A percentile compares a stretch with the other conserved stretches of the same genome.
These are phyloP conservation scores for Trifolium repens DNA, from an alignment of 306 rosid genomes.

Conservation along the genomic window DNA sequence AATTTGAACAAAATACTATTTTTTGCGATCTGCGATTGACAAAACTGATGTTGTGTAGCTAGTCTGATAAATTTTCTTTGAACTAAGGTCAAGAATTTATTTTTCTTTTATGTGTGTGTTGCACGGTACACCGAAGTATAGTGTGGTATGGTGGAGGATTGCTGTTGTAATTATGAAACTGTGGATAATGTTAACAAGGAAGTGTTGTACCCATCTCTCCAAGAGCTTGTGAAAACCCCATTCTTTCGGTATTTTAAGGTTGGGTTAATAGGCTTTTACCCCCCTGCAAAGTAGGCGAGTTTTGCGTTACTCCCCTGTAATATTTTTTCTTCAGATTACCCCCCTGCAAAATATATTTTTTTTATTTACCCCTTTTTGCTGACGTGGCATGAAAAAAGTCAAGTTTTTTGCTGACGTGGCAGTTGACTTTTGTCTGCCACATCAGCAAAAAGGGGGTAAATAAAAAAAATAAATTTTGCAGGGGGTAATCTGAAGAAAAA, in stretches of 20 bases:
- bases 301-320: too few relatives aligned
- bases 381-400: too few relatives aligned
- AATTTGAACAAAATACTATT: background rate
- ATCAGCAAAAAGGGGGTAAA: too few relatives aligned
- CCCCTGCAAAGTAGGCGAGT: too few relatives aligned
- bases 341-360: too few relatives aligned
- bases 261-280: too few relatives aligned
- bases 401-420: too few relatives aligned
- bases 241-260: constrained; percentile 72
- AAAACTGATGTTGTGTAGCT: background rate
- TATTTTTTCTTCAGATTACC: too few relatives aligned
- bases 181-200: constrained; percentile 60
- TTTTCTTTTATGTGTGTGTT: background rate
- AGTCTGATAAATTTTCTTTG: constrained; percentile 1
- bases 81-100: background rate
- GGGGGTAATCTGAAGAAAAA: too few relatives aligned
- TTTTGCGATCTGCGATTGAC: background rate
- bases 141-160: constrained; percentile 74
- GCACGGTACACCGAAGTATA: constrained; percentile 58
- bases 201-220: constrained; percentile 63
- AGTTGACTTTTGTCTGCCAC: too few relatives aligned
- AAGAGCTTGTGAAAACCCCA: constrained; percentile 65
- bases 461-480: too few relatives aligned
- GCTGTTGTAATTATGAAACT: constrained; percentile 75
- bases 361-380: too few relatives aligned